Conservation (phyloP, 192 early-diverging fungal genomes). For the Phycomyces nitens region DNA sequence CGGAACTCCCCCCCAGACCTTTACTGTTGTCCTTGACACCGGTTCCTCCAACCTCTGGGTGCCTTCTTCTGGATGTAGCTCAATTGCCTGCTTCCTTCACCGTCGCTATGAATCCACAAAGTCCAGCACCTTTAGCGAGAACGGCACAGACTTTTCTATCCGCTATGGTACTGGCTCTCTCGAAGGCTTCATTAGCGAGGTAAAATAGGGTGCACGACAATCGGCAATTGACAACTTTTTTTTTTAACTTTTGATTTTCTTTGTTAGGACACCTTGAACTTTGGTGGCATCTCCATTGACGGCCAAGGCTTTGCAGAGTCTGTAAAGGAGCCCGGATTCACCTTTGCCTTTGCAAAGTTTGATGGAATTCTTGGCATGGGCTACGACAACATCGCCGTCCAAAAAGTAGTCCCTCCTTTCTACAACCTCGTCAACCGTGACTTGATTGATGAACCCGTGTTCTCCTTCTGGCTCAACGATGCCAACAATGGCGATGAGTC, state of each 20-base stretch:
- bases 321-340: conserved; percentile 91
- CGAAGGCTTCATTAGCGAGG: conserved; percentile 89
- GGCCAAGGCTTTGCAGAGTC: conserved; percentile 93
- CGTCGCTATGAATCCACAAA: conserved; percentile 78
- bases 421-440: conserved; percentile 84
- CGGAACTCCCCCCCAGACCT: conserved; percentile 86
- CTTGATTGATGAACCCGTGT: conserved; percentile 80
- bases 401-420: conserved; percentile 88
- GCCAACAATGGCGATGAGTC: conserved; percentile 53
- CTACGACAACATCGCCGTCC: conserved; percentile 87
- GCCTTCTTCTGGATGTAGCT: conserved; percentile 87
- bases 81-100: conserved; percentile 96
- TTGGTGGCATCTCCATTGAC: conserved; percentile 72
- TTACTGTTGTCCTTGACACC: conserved; percentile 92
- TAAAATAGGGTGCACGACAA: too few relatives aligned
- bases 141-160: conserved; percentile 95
- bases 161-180: conserved; percentile 90
- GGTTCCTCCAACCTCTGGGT: conserved; percentile 97
- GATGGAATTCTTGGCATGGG: conserved; percentile 96
- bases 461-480: conserved; percentile 87
- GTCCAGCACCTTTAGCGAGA: conserved; percentile 76
- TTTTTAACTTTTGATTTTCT: not conserved
- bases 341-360: conserved; percentile 92
- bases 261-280: conserved; percentile 61
- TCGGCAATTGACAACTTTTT: too few relatives aligned